These are phyloP conservation scores for Farysia itapuensis DNA, from an alignment of 1,284 basidiomycete genomes.

Conservation along the genomic window DNA sequence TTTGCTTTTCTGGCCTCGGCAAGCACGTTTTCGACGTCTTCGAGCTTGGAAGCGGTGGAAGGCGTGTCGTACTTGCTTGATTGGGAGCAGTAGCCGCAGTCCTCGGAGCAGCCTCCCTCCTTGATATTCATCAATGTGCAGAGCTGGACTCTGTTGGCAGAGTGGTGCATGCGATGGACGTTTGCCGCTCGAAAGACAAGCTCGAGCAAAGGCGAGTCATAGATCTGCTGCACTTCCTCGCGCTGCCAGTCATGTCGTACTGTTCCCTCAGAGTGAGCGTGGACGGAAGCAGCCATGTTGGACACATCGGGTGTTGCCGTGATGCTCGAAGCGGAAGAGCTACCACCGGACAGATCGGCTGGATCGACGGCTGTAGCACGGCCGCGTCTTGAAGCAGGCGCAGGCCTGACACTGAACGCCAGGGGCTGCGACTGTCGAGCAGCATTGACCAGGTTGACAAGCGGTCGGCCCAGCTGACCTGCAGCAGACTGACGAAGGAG, in stretches of 20 bases:
- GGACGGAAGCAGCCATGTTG: background rate
- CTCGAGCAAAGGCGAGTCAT: slow-evolving; percentile 55
- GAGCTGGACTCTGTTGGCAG: slow-evolving; percentile 86
- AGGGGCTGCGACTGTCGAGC: slow-evolving; percentile 15
- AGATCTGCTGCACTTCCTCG: slow-evolving; percentile 50
- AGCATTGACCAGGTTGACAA: slow-evolving; percentile 10
- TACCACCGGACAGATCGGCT: slow-evolving; percentile 12
- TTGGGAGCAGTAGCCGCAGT: slow-evolving; percentile 98
- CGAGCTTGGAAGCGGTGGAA: slow-evolving; percentile 81
- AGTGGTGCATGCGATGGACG: slow-evolving; percentile 83
- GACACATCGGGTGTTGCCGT: background rate
- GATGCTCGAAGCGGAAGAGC: slow-evolving; percentile 4
- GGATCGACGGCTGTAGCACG: slow-evolving; percentile 39
- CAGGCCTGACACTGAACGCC: slow-evolving; percentile 1
- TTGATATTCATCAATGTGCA: slow-evolving; percentile 99
- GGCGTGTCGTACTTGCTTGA: slow-evolving; percentile 86
- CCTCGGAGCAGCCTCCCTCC: slow-evolving; percentile 83
- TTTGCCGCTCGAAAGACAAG: slow-evolving; percentile 61
- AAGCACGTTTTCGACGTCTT: slow-evolving; percentile 90
- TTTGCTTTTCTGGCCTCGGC: slow-evolving; percentile 78
- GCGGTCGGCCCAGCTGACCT: slow-evolving; percentile 13
- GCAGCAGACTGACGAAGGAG: slow-evolving; percentile 23
- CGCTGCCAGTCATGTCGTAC: slow-evolving; percentile 51
- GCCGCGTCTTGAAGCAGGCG: slow-evolving; percentile 23
- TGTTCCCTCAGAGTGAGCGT: slow-evolving; percentile 9